Evolutionary conservation across 2,329 filamentous ascomycete species (phyloP), one percentile per base, ranked within the genome.

Genomic region (Trichoderma brevicompactum): DNA sequence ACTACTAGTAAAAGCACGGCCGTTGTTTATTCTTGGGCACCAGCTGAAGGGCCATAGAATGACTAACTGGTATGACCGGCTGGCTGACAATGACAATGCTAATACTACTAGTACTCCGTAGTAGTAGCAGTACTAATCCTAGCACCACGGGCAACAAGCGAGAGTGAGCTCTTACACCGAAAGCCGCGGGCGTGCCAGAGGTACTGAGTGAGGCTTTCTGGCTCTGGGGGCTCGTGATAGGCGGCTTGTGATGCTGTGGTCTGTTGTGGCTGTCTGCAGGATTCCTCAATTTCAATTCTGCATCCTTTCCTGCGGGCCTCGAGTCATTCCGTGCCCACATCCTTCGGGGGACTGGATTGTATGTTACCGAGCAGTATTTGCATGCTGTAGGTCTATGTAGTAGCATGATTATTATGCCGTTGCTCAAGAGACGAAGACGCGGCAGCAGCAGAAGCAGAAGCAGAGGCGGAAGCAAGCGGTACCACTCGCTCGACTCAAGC

Each of bases 1-100:
- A 52, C 23, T 36, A 44, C n/a, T 15, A 12, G 48, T 50, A 23
- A 38, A 23, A 61, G 28, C 28, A 40, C 28, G 38, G 17, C n/a
- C 15, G 15, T 19, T 5, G 23, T 15, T 58, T 53, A 28, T 32
- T 54, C 32, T 48, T 48, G 28, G 40, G 17, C 41, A 54, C 17
- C 49, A 54, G 59, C 59, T 63, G 59, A 63, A 63, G 49, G 38
- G 32, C 43, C 48, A 53, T 54, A 48, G 28, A 54, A 44, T 53
- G 49, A 53, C 49, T 36, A 17, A 19, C 9, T 54, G 17, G 32
- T 41, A 50, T 36, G 34, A 38, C 49, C 15, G 55, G 28, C 28
- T 6, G 49, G 49, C 59, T 63, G 59, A 63, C 49, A 46, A 32
- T 54, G 52, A 54, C 34, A 49, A 28, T 28, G 17, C 17, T 36